Base-by-base conservation (phyloP, 192 early-diverging fungal species). In the Oehlia diaphana region DNA sequence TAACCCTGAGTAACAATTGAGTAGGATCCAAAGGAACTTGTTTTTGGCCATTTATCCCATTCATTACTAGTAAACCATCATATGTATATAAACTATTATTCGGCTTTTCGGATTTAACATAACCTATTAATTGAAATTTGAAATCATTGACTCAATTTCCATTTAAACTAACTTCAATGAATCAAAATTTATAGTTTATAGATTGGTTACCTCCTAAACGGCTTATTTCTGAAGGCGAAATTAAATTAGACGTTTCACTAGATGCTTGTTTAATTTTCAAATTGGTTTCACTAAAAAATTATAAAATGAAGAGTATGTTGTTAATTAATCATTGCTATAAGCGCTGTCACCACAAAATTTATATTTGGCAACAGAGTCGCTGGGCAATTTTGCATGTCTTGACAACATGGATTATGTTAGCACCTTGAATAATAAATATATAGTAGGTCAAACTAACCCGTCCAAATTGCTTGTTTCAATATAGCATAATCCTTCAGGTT, bases 401-500 rank as follows among this genome's bases (percentile, higher is more conserved):
- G 16, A 5, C n/a, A 63, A 70, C n/a, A 63, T 16, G 39, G 19
- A 78, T 68, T 23, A 72, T 58, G 28, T 3, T 19, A 84, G 39
- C 19, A 21, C 53, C 47, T 83, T 58, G 31, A 77, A 33, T 39
- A 64, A 44, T 28, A 16, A 50, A 33, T 44, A 26, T 33, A 31
- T 72, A 50, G 3, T 50, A 74, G 14, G 33, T 58, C 19, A 70
- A 37, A 81, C 77, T 85, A 85, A 94, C 92, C 94, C 98, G 82
- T 99, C 98, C 69, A 99, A 87, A 84, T 98, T 98, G 80, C 94
- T 95, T 78, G 98, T 99, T 84, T 99, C 98, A 75, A 99, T 96
- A 80, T 99, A 99, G 83, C 94, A 96, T 84, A 98, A 88, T 47
- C 94, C 96, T 84, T 99, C 96, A 19, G 96, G 98, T 82, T 98